These are phyloP conservation scores for Chondrus crispus DNA, from an alignment of 23 red algal species.

Conservation along the genomic window DNA sequence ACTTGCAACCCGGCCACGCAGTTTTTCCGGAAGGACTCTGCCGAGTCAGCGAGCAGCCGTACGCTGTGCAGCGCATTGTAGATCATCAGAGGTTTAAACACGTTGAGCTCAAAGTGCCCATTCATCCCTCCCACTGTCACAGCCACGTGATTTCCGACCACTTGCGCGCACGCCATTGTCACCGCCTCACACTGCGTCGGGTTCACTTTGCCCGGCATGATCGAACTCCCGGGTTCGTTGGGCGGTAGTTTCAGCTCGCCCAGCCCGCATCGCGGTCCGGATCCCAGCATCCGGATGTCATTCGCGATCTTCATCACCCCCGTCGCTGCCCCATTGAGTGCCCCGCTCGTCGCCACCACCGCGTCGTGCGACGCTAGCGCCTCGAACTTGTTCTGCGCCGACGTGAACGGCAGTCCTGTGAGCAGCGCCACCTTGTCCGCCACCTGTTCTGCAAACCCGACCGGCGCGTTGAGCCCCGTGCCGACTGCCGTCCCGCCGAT, in stretches of 20 bases:
- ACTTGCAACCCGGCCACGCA: constrained; percentile 79
- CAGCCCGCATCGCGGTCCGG: constrained; percentile 90
- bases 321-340: constrained; percentile 70
- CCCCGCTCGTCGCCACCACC: constrained; percentile 73
- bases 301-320: constrained; percentile 95
- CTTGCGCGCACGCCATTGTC: constrained; percentile 91
- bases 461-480: constrained; percentile 85
- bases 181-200: constrained; percentile 97
- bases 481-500: constrained; percentile 99
- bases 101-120: constrained; percentile 98
- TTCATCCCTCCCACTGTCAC: constrained; percentile 85
- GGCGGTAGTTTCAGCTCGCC: constrained; percentile 88
- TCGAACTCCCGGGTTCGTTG: constrained; percentile 95
- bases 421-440: constrained; percentile 62
- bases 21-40: constrained; percentile 67
- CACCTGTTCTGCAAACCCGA: constrained; percentile 84
- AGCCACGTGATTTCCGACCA: constrained; percentile 92
- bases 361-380: constrained; percentile 93
- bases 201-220: constrained; percentile 99
- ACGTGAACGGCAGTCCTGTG: constrained; percentile 75
- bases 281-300: constrained; percentile 92
- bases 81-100: constrained; percentile 96
- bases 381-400: constrained; percentile 96
- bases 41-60: constrained; percentile 73
- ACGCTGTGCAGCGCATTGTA: constrained; percentile 84